Base-by-base conservation (phyloP, 495 filamentous ascomycete genomes). In the Aspergillus affinis region DNA sequence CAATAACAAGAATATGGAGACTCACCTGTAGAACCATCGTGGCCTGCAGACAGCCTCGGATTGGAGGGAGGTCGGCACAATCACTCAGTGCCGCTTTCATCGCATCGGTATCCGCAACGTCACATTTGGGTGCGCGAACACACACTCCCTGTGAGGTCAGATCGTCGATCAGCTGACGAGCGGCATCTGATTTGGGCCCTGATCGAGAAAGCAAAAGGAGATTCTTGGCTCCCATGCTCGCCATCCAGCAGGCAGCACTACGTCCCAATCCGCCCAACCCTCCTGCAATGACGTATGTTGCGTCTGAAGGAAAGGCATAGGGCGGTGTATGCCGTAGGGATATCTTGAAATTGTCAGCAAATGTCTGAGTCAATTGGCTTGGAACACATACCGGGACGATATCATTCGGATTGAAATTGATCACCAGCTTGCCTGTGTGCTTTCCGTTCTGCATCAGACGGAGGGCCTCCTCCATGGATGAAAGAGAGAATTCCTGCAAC, bases 381-480 rank as follows among this genome's bases (percentile, higher is more conserved):
- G 10, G 29, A 8, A 7, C 7, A 32, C 29, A 32, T 32, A 32
- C 29, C 29, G 29, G 29, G 29, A 32, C 29, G 29, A 32, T 45
- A 49, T 57, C 62, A 18, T 73, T 58, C 9, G 59, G 57, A 18
- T 63, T 58, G 0, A 74, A 72, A 20, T 77, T 69, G 17, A 90
- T 67, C 13, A 88, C 79, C 10, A 85, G 62, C 66, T 89, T 89
- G 3, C 87, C 86, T 15, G 78, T 67, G 5, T 79, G 68, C 36
- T 79, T 81, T 26, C 82, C 83, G 17, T 72, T 67, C 61, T 88
- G 85, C 51, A 89, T 69, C 5, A 71, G 64, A 57, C 83, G 81
- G 67, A 89, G 84, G 0, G 86, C 86, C 4, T 70, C 61, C 48
- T 78, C 72, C n/a, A 80, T 65, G 8, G 84, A 67, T 0, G 69